These are phyloP conservation scores for Paraurostyla sp. DNA, from an alignment of 73 alveolate species.

Conservation along the genomic window DNA sequence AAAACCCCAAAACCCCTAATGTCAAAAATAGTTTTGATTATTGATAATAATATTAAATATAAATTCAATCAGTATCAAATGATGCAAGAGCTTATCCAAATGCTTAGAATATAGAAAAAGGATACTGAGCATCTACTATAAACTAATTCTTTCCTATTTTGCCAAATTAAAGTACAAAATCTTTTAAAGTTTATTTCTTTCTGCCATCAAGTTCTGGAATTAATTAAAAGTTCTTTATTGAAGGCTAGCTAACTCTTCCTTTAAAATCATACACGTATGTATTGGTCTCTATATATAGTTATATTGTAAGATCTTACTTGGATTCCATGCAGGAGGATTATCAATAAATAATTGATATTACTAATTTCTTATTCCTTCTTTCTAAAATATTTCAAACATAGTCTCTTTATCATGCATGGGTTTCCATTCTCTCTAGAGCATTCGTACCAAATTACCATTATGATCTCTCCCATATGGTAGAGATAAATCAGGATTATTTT, in stretches of 20 bases:
- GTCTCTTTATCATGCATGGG: conserved; percentile 42
- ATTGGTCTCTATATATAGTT: conserved; percentile 48
- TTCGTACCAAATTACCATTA: conserved; percentile 18
- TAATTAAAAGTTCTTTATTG: conserved; percentile 87
- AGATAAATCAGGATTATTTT: conserved; percentile 15
- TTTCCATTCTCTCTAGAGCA: conserved; percentile 45
- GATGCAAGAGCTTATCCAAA: conserved; percentile 64
- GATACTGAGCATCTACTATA: conserved; percentile 85
- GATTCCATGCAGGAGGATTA: conserved; percentile 68
- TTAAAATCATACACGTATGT: conserved; percentile 89
- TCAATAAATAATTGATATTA: conserved; percentile 50
- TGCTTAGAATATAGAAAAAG: conserved; percentile 84
- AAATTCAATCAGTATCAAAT: conserved; percentile 59
- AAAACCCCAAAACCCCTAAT: no score
- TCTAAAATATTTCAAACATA: conserved; percentile 16
- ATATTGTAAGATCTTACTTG: conserved; percentile 28
- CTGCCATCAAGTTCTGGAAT: conserved; percentile 77
- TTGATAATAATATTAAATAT: no score
- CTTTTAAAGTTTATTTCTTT: conserved; percentile 48
- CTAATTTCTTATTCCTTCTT: conserved; percentile 42
- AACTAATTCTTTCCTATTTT: conserved; percentile 81
- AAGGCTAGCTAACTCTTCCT: conserved; percentile 90
- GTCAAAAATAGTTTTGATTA: no score
- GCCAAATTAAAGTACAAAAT: conserved; percentile 78
- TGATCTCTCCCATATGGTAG: conserved; percentile 38